These are phyloP conservation scores for Gymnopilus junonius DNA, from an alignment of 768 basidiomycete genomes.

Conservation along the genomic window DNA sequence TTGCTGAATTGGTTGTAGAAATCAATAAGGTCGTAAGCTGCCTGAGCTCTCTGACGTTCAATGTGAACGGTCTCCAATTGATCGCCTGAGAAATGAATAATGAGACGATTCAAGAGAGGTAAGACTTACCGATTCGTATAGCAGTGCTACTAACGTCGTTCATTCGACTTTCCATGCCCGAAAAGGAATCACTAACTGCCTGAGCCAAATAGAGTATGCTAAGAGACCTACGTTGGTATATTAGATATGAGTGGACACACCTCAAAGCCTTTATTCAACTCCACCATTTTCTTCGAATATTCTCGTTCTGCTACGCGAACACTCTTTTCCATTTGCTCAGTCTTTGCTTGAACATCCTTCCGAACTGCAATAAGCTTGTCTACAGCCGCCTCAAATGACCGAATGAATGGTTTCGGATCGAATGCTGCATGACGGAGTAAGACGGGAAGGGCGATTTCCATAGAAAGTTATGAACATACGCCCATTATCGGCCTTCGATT, in stretches of 20 bases:
- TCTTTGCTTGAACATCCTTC: constrained; percentile 88
- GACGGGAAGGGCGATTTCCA: not conserved
- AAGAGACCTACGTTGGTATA: not conserved
- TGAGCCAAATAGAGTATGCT: constrained; percentile 34
- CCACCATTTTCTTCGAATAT: constrained; percentile 93
- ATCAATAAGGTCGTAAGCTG: constrained; percentile 91
- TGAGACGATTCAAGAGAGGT: not conserved
- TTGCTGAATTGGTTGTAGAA: constrained; percentile 93
- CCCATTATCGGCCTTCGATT: constrained; percentile 83
- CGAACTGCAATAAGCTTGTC: constrained; percentile 87
- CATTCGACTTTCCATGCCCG: constrained; percentile 89
- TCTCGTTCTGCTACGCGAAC: constrained; percentile 89
- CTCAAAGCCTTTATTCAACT: constrained; percentile 93
- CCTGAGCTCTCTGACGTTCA: constrained; percentile 90
- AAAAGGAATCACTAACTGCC: constrained; percentile 88
- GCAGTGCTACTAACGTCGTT: constrained; percentile 94
- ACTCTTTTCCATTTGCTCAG: constrained; percentile 91
- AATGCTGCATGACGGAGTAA: constrained; percentile 62
- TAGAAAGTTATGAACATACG: constrained; percentile 49
- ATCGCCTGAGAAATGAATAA: constrained; percentile 62
- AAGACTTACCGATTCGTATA: constrained; percentile 82
- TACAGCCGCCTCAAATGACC: constrained; percentile 89
- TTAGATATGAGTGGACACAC: constrained; percentile 47
- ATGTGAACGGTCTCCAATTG: constrained; percentile 95
- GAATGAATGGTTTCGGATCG: constrained; percentile 90